Evolutionary conservation across 331 rosid genomes (phyloP).

Genomic region (Malus hybrid): DNA sequence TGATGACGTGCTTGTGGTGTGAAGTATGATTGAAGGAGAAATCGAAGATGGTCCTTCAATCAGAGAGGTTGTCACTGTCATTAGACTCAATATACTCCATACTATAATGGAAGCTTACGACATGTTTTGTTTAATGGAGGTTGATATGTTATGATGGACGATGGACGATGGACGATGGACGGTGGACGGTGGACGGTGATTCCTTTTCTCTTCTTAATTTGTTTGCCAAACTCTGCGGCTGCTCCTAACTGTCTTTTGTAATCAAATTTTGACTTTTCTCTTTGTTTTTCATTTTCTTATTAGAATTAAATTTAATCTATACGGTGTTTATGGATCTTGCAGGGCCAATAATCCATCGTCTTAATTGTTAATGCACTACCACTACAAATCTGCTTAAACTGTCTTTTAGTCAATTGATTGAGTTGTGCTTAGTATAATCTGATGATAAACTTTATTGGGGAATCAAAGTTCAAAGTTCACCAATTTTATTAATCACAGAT

Average conservation of each 20-base stretch:
- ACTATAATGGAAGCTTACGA: neutral
- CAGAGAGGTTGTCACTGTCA: constrained; percentile 10
- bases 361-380: neutral
- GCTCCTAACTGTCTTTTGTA: neutral
- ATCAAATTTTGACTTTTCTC: constrained; percentile 3
- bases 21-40: neutral
- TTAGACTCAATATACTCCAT: neutral
- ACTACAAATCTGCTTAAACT: neutral
- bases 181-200: neutral
- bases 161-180: neutral
- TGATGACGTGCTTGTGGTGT: constrained; percentile 23
- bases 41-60: neutral
- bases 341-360: neutral
- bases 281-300: neutral
- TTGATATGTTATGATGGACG: neutral
- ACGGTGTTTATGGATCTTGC: constrained; percentile 8
- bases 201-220: neutral
- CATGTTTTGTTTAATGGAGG: neutral
- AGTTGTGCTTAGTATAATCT: neutral
- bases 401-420: neutral
- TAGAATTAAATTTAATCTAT: neutral
- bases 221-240: neutral
- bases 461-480: neutral
- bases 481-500: neutral
- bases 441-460: too few species aligned